These are phyloP conservation scores for Tephrocybe sp. DNA, from an alignment of 768 basidiomycete genomes.

Conservation along the genomic window DNA sequence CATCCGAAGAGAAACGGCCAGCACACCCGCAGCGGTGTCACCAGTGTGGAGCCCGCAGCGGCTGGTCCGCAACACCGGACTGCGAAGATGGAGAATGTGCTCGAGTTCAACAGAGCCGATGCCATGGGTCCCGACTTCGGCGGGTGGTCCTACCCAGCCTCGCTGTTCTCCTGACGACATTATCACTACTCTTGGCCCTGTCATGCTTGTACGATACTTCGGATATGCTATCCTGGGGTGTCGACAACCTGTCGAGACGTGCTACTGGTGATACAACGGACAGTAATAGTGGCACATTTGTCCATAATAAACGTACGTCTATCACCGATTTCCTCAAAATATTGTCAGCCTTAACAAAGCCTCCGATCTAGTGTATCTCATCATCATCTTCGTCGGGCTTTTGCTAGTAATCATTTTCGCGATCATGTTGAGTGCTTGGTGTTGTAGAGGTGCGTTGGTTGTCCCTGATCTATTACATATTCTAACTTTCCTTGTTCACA, in stretches of 20 bases:
- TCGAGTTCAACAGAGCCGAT: neutral
- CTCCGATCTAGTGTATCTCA: constrained; percentile 53
- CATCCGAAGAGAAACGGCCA: neutral
- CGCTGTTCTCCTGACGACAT: constrained; percentile 28
- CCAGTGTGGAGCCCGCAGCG: neutral
- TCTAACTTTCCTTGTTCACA: constrained; percentile 17
- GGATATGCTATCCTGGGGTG: constrained; percentile 19
- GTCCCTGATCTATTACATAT: neutral
- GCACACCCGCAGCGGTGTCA: neutral
- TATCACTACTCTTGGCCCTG: constrained; percentile 29
- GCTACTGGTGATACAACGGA: constrained; percentile 23
- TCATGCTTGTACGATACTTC: constrained; percentile 29
- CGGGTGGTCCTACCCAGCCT: constrained; percentile 35
- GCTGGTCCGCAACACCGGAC: neutral
- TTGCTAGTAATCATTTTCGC: constrained; percentile 52
- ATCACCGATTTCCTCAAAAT: neutral
- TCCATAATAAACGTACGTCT: constrained; percentile 41
- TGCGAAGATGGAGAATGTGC: neutral
- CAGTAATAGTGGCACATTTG: constrained; percentile 30
- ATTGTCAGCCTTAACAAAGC: neutral
- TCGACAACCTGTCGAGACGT: constrained; percentile 31
- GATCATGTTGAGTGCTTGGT: constrained; percentile 65
- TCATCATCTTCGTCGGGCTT: constrained; percentile 65
- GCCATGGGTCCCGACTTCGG: constrained; percentile 14
- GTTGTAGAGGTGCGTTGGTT: constrained; percentile 52